phyloP scores from a whole-genome alignment of 2,329 filamentous ascomycete genomes.

The Penicillium sp. region DNA sequence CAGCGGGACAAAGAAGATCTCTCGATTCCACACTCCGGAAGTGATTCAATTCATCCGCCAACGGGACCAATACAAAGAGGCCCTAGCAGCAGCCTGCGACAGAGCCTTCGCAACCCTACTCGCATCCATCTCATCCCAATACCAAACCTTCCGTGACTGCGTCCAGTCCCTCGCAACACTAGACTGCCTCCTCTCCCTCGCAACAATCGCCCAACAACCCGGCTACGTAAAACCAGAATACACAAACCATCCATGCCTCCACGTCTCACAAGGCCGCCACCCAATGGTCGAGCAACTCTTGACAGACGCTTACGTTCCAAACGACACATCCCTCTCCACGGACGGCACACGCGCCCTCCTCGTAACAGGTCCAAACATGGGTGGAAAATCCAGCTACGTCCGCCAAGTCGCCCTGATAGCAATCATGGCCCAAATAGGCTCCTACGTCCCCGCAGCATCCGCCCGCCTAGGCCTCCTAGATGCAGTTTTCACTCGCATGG shows the following conservation, averaged over 20 bases:
- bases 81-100: slow-evolving; percentile 88
- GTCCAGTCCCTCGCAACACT: slow-evolving; percentile 82
- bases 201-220: slow-evolving; percentile 78
- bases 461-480: slow-evolving; percentile 80
- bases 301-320: slow-evolving; percentile 85
- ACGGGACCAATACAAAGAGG: slow-evolving; percentile 92
- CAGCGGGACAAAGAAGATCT: slow-evolving; percentile 87
- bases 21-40: slow-evolving; percentile 91
- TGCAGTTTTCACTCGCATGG: slow-evolving; percentile 92
- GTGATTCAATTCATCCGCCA: slow-evolving; percentile 80
- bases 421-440: slow-evolving; percentile 93
- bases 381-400: slow-evolving; percentile 96
- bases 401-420: slow-evolving; percentile 86
- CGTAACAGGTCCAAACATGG: slow-evolving; percentile 98
- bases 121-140: slow-evolving; percentile 72
- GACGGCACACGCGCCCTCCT: slow-evolving; percentile 71
- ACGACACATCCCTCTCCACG: slow-evolving; percentile 72
- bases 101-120: slow-evolving; percentile 74
- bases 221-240: slow-evolving; percentile 81
- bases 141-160: slow-evolving; percentile 85
- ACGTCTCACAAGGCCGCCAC: slow-evolving; percentile 75
- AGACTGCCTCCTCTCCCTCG: slow-evolving; percentile 85
- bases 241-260: slow-evolving; percentile 65
- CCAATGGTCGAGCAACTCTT: slow-evolving; percentile 94
- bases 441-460: slow-evolving; percentile 80